Base-by-base conservation (phyloP, 768 basidiomycete species). In the Chlorophyllum brunneum region DNA sequence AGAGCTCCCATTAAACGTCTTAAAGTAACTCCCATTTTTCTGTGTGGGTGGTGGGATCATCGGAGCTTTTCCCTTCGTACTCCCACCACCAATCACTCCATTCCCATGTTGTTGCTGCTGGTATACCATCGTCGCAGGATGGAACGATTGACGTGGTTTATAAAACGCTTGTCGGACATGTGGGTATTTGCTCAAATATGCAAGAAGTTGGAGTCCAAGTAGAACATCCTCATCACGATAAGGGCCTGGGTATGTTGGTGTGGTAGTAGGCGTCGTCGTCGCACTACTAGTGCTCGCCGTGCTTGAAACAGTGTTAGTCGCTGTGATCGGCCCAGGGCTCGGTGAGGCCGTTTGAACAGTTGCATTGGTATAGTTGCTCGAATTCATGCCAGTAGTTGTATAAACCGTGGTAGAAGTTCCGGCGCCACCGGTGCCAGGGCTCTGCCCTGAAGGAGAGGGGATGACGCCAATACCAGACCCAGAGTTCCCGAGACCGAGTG, bases 161-260 rank as follows among this genome's bases (percentile, higher is more conserved):
- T 98, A 97, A 64, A 99, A 98, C 5, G 94, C 92, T 61, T 94
- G 86, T 8, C 97, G 77, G 3, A 98, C 95, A 65, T 98, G 95
- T 0, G 97, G 94, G 65, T 99, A 98, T 68, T 99, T 98, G 71
- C 88, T 92, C 15, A 98, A 77, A 64, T 99, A 98, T 2, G 97
- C 97, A 1, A 99, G 78, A 2, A 98, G 83, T 66, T 99, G 95
- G 10, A 99, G 71, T 16, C 87, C 83, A 7, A 95, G 80, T 1
- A 98, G 73, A 0, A 98, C 92, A 56, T 97, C 95, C 61, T 99
- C 95, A 64, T 98, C 94, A 23, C 92, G 81, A 68, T 95, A 97
- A 0, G 88, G 89, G 0, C 88, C 87, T 0, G 70, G 64, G 18
- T 67, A 69, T 5, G 58, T 27, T 34, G 50, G 61, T 58, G 40